A percentile compares a stretch with the other conserved stretches of the same genome.
Evolutionary conservation across 768 basidiomycete genomes (phyloP).

Genomic region (Hypholoma sublateritium): DNA sequence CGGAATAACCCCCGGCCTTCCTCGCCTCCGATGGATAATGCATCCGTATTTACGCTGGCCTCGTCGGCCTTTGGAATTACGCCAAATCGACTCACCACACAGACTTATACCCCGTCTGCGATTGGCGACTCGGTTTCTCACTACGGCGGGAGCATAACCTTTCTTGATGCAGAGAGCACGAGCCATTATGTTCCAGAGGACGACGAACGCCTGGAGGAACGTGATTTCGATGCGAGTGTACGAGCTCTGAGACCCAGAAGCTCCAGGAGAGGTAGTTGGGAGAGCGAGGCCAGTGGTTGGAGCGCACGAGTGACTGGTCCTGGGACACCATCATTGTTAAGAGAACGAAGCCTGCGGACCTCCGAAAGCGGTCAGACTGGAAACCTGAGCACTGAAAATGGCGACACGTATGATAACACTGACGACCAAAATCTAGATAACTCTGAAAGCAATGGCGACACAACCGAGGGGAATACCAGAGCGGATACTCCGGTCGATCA

Average conservation of each 20-base stretch:
- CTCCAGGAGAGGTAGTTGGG: constrained; percentile 88
- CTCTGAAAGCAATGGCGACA: constrained; percentile 13
- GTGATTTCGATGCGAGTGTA: constrained; percentile 85
- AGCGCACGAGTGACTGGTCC: constrained; percentile 66
- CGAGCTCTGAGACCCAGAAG: constrained; percentile 86
- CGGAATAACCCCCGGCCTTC: constrained; percentile 94
- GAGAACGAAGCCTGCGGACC: constrained; percentile 62
- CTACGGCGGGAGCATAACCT: constrained; percentile 59
- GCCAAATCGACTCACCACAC: constrained; percentile 48
- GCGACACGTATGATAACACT: constrained; percentile 28
- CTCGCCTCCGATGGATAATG: constrained; percentile 88
- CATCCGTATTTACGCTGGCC: constrained; percentile 89
- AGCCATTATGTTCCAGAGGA: constrained; percentile 69
- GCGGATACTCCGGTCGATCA: neutral
- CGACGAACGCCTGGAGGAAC: constrained; percentile 61
- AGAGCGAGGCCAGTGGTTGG: constrained; percentile 87
- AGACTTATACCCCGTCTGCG: constrained; percentile 48
- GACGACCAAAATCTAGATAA: constrained; percentile 25
- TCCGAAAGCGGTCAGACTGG: constrained; percentile 62
- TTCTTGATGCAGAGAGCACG: constrained; percentile 63
- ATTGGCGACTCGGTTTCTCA: constrained; percentile 72
- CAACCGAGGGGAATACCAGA: constrained; percentile 7
- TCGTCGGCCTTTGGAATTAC: constrained; percentile 82
- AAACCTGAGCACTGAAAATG: constrained; percentile 49
- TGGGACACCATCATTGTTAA: constrained; percentile 43